These are phyloP conservation scores for Fragosphaeria purpurea DNA, from an alignment of 2,329 filamentous ascomycete species.

Conservation along the genomic window DNA sequence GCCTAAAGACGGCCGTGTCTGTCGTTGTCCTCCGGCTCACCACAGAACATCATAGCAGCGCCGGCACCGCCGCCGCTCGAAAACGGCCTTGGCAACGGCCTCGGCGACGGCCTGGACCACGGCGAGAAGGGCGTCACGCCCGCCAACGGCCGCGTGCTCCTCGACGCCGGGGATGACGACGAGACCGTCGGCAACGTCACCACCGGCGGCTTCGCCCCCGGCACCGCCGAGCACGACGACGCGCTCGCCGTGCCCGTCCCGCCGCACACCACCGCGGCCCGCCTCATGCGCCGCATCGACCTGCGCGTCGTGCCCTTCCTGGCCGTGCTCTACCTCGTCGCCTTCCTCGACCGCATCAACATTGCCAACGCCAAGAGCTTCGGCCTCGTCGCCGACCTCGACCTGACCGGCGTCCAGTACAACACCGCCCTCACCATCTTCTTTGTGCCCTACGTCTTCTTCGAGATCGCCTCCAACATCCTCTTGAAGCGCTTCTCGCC, in stretches of 20 bases:
- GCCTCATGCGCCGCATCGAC: conserved; percentile 61
- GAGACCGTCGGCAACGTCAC: not conserved
- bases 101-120: not conserved
- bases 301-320: conserved; percentile 61
- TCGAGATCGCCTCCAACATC: conserved; percentile 65
- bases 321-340: conserved; percentile 60
- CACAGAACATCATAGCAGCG: not conserved
- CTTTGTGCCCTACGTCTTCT: conserved; percentile 66
- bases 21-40: too few species aligned
- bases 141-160: not conserved
- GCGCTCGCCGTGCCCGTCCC: conserved; percentile 31
- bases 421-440: conserved; percentile 65
- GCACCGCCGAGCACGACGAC: conserved; percentile 8
- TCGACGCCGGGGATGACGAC: not conserved
- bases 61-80: conserved; percentile 1
- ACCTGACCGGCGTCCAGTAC: conserved; percentile 50
- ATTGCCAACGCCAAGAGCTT: conserved; percentile 69
- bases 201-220: not conserved
- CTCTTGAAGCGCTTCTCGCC: conserved; percentile 58
- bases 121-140: not conserved
- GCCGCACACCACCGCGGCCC: conserved; percentile 50
- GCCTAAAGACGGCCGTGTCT: too few species aligned
- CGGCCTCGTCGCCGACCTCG: conserved; percentile 50
- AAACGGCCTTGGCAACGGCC: not conserved
- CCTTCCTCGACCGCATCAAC: conserved; percentile 66